A percentile compares a stretch with the other conserved stretches of the same genome.
Evolutionary conservation across 306 rosid genomes (phyloP).

Genomic region (Pyrus communis): DNA sequence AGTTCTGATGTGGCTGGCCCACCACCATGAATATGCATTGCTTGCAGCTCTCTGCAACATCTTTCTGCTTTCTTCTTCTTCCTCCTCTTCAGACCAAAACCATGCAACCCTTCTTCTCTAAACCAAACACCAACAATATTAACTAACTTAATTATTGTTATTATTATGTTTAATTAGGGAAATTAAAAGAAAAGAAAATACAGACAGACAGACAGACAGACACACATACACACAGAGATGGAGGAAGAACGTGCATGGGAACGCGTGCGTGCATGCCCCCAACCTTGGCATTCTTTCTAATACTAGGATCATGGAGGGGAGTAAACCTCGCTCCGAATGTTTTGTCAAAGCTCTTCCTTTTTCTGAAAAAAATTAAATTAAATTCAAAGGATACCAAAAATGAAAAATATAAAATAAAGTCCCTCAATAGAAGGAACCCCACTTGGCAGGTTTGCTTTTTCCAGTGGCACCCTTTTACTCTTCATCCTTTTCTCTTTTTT

Average conservation of each 20-base stretch:
- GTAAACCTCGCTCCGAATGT: conserved; percentile 56
- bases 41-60: conserved; percentile 99
- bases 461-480: background rate
- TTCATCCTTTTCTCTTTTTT: background rate
- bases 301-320: conserved; percentile 80
- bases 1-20: conserved; percentile 97
- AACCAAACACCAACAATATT: background rate
- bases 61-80: background rate
- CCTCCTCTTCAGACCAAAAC: conserved; percentile 13
- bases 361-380: background rate
- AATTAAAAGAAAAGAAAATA: background rate
- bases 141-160: background rate
- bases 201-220: background rate
- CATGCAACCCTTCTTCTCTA: conserved; percentile 28
- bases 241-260: conserved; percentile 38
- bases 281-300: conserved; percentile 11
- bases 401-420: background rate
- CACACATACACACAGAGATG: background rate
- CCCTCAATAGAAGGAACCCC: background rate
- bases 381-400: background rate
- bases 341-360: conserved; percentile 30
- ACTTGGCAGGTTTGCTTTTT: conserved; percentile 5
- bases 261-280: conserved; percentile 18
- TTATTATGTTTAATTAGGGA: background rate
- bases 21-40: conserved; percentile 99